These are phyloP conservation scores for Pythium pectinolyticum DNA, from an alignment of 352 stramenopile species.

Conservation along the genomic window DNA sequence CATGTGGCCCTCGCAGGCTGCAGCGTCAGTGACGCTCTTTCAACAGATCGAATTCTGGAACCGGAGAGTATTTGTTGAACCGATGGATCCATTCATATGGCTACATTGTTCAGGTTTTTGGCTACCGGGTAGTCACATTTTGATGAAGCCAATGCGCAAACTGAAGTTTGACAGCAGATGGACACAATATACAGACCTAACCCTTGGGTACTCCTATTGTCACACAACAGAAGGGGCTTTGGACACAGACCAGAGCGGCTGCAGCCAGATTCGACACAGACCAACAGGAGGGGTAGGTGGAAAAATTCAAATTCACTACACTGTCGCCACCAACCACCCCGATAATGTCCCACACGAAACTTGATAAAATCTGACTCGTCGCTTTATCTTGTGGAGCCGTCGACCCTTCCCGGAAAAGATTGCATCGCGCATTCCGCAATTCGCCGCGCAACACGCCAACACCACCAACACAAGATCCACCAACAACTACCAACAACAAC, in stretches of 20 bases:
- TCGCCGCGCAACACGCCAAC: neutral
- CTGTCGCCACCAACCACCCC: neutral
- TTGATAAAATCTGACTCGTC: neutral
- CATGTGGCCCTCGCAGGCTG: too few species aligned
- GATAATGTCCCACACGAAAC: neutral
- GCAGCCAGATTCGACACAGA: conserved; percentile 10
- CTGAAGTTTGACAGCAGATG: neutral
- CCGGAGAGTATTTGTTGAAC: too few species aligned
- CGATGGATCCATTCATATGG: too few species aligned
- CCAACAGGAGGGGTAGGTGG: neutral
- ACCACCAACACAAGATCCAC: neutral
- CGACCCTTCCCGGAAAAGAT: neutral
- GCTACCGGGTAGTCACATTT: neutral
- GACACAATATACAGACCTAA: neutral
- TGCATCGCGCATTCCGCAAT: neutral
- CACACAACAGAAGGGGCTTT: neutral
- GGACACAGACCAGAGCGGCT: conserved; percentile 6
- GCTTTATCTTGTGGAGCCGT: conserved; percentile 1
- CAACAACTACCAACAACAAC: neutral
- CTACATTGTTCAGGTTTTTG: neutral
- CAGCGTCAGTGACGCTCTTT: too few species aligned
- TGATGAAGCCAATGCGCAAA: neutral
- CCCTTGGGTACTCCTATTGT: conserved; percentile 2
- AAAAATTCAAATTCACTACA: neutral
- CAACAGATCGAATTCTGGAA: too few species aligned